phyloP scores from a whole-genome alignment of 495 filamentous ascomycete species.

The Penicillium diatomitis region DNA sequence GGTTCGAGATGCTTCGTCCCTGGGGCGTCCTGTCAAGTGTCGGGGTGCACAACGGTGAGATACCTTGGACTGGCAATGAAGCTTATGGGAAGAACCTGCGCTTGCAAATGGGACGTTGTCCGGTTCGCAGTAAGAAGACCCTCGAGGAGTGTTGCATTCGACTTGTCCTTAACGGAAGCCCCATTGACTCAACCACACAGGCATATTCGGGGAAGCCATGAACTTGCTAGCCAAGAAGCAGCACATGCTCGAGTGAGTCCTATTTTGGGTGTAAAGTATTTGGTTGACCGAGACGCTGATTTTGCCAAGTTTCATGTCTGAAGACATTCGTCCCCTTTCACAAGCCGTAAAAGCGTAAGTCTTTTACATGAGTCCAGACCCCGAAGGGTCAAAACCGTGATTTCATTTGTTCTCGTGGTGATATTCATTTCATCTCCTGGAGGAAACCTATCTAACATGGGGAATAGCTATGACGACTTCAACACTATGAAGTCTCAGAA shows the following conservation, averaged over 20 bases:
- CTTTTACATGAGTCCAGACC: background rate
- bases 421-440: no score
- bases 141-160: background rate
- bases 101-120: slow-evolving; percentile 86
- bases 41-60: slow-evolving; percentile 81
- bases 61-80: slow-evolving; percentile 78
- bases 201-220: slow-evolving; percentile 50
- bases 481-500: slow-evolving; percentile 29
- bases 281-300: slow-evolving; percentile 6
- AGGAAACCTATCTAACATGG: no score
- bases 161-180: no score
- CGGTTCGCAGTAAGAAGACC: slow-evolving; percentile 43
- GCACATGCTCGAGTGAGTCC: slow-evolving; percentile 21
- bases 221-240: slow-evolving; percentile 51
- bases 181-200: slow-evolving; percentile 7
- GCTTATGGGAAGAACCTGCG: slow-evolving; percentile 85
- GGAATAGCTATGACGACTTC: slow-evolving; percentile 25
- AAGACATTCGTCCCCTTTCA: slow-evolving; percentile 28
- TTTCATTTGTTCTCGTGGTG: no score
- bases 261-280: background rate
- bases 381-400: background rate
- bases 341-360: slow-evolving; percentile 27
- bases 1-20: slow-evolving; percentile 76
- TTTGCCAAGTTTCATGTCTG: slow-evolving; percentile 23
- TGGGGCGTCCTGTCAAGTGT: slow-evolving; percentile 77